Evolutionary conservation across 192 early-diverging fungal species (phyloP).

Genomic region (Entomortierella chlamydospora): DNA sequence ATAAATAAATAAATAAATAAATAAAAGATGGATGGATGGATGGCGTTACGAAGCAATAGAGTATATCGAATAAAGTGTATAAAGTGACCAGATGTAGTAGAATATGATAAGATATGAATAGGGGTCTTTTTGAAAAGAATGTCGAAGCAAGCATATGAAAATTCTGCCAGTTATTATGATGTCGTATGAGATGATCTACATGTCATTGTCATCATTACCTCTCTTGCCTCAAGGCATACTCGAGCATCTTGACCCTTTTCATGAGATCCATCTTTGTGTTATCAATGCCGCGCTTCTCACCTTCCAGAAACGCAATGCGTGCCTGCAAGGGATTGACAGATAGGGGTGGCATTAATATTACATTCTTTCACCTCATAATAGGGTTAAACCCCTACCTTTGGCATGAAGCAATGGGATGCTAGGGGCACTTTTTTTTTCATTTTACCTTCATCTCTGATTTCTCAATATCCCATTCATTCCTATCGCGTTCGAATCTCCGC

Average conservation of each 20-base stretch:
- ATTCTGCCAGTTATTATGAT: not conserved
- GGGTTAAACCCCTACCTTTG: too few relatives aligned
- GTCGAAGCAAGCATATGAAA: conserved; percentile 22
- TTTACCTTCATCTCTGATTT: conserved; percentile 79
- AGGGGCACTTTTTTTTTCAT: not conserved
- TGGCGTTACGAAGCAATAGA: too few relatives aligned
- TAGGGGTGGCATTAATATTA: not conserved
- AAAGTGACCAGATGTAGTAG: not conserved
- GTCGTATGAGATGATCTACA: not conserved
- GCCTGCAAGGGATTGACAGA: conserved; percentile 60
- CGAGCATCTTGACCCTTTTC: conserved; percentile 87
- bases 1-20: too few relatives aligned
- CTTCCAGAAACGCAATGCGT: conserved; percentile 79
- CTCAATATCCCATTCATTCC: conserved; percentile 90
- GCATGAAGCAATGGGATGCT: too few relatives aligned
- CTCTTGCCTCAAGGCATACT: conserved; percentile 81
- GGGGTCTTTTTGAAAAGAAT: not conserved
- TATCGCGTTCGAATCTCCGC: conserved; percentile 84
- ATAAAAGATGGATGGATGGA: too few relatives aligned
- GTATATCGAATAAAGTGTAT: too few relatives aligned
- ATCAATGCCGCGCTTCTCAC: conserved; percentile 81
- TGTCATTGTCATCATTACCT: conserved; percentile 59
- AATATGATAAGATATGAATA: conserved; percentile 6
- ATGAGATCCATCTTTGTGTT: conserved; percentile 79
- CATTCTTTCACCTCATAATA: not conserved